Base-by-base conservation (phyloP, 1,284 basidiomycete species). In the Hymenochaete sp. region DNA sequence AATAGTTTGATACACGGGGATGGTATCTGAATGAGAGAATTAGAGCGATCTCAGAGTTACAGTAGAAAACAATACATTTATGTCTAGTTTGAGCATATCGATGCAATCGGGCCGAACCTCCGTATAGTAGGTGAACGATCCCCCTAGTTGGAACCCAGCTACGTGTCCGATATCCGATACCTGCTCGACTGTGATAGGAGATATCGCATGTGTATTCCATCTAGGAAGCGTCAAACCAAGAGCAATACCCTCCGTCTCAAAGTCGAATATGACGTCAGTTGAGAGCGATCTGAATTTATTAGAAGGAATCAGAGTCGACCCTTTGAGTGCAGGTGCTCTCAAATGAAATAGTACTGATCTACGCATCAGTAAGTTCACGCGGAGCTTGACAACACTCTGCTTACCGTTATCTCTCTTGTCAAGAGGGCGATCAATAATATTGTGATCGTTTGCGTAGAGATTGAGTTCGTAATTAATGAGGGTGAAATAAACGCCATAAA, bases 381-480 rank as follows among this genome's bases (percentile, higher is more conserved):
- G 2, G 16, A 13, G 21, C 24, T 14, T 39, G 24, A 16, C 4
- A 27, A 48, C 4, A 44, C 28, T 10, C 27, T 24, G 53, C 64
- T 51, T 56, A 88, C 91, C 80, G 60, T 96, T 96, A 52, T 87
- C 82, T 14, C 90, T 82, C 44, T 67, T 68, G 40, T 80, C 70
- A 22, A 82, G 65, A 1, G 91, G 90, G 52, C 83, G 85, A 66
- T 93, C 90, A 47, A 97, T 87, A 58, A 97, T 90, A 59, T 97
- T 96, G 57, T 92, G 89, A 60, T 97, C 93, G 58, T 96, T 97
- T 49, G 86, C 78, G 58, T 87, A 92, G n/a, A 88, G 62, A 55
- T 86, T 82, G 42, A 93, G 60, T 49, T 79, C 72, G 61, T 82
- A 93, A 55, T 87, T 79, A 58, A 79, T 70, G 48, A 95, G 61